Evolutionary conservation across 805 yeast genomes (phyloP).

Genomic region (Tetrapisispora namnaoensis): DNA sequence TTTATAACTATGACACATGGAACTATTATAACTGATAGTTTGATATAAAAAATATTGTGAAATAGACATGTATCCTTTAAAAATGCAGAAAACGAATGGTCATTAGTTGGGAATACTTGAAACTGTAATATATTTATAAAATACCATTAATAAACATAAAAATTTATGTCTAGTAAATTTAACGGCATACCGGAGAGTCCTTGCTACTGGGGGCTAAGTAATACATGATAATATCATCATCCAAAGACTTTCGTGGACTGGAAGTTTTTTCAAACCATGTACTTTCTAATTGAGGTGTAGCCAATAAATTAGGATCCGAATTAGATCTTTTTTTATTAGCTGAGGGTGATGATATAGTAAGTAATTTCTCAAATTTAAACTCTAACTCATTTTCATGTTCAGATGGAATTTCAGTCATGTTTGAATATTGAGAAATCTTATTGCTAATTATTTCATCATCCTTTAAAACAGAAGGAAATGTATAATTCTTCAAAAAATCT

Average conservation of each 20-base stretch:
- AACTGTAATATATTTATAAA: neutral
- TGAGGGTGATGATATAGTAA: neutral
- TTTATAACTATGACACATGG: neutral
- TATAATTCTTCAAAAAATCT: constrained; percentile 21
- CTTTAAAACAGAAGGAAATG: constrained; percentile 26
- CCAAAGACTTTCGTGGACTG: neutral
- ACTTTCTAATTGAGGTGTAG: constrained; percentile 13
- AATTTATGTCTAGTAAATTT: neutral
- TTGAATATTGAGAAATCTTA: neutral
- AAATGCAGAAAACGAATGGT: neutral
- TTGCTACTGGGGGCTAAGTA: constrained; percentile 21
- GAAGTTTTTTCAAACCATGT: constrained; percentile 9
- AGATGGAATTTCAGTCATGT: neutral
- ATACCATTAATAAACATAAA: neutral
- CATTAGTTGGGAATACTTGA: neutral
- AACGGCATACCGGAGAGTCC: constrained; percentile 10
- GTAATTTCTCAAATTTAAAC: neutral
- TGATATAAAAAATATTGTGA: neutral
- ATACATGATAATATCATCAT: constrained; percentile 24
- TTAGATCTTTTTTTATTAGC: constrained; percentile 5
- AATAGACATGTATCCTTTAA: neutral
- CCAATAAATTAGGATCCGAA: constrained; percentile 14
- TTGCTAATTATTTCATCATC: constrained; percentile 2
- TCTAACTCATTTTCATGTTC: neutral
- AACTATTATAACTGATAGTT: neutral